phyloP scores from a whole-genome alignment of 192 early-diverging fungal genomes.

The Gonapodya sp. region DNA sequence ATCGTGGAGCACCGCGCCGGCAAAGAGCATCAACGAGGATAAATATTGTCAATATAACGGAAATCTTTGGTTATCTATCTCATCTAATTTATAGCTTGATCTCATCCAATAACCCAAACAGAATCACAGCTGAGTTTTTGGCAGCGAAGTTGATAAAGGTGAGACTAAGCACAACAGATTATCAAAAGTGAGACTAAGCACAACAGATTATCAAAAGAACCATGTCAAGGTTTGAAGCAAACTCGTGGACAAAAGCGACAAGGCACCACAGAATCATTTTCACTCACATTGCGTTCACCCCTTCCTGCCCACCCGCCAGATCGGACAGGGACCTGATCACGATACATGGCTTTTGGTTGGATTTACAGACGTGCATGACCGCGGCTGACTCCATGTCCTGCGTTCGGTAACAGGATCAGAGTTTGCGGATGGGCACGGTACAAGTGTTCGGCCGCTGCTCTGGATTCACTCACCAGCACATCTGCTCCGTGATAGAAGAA shows the following conservation, averaged over 20 bases:
- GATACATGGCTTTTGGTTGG: background rate
- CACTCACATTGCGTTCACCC: background rate
- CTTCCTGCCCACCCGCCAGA: background rate
- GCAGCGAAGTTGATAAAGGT: background rate
- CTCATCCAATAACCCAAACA: background rate
- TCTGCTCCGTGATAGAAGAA: background rate
- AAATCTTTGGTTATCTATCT: too few relatives aligned
- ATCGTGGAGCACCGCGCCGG: too few relatives aligned
- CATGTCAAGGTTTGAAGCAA: too few relatives aligned
- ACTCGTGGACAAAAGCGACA: too few relatives aligned
- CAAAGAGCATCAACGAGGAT: too few relatives aligned
- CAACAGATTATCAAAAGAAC: background rate
- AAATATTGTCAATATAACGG: too few relatives aligned
- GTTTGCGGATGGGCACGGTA: background rate
- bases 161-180: background rate
- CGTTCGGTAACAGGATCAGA: background rate
- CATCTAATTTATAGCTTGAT: too few relatives aligned
- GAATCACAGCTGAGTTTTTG: background rate
- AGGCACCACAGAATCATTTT: too few relatives aligned
- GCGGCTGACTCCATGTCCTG: background rate
- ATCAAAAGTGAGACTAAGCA: background rate
- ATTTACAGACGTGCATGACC: background rate
- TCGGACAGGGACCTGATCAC: background rate
- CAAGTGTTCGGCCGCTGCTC: background rate
- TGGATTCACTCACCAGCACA: background rate